Conservation (phyloP, 305 asterid genomes). For the Fraxinus dipetala region DNA sequence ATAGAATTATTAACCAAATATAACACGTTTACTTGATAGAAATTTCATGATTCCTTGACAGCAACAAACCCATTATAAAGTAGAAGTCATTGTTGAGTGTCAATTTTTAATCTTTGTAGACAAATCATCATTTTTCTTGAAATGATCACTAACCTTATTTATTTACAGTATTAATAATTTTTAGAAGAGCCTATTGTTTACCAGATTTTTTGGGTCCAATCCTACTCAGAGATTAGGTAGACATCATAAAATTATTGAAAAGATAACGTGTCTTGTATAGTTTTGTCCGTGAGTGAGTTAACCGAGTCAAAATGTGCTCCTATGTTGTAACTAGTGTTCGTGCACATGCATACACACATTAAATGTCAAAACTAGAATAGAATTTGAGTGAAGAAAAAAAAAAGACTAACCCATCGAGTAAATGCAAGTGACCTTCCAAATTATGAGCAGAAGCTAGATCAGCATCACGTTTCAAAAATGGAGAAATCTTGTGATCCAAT, state of each 20-base stretch:
- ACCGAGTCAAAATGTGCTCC: not conserved
- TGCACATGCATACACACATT: not conserved
- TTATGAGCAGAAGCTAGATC: conserved; percentile 41
- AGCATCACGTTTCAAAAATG: conserved; percentile 33
- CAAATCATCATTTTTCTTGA: not conserved
- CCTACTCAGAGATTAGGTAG: not conserved
- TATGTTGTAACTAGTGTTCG: not conserved
- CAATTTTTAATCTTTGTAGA: not conserved
- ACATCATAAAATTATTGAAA: not conserved
- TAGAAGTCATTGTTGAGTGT: not conserved
- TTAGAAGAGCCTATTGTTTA: not conserved
- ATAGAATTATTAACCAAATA: not conserved
- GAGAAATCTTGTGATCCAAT: conserved; percentile 45
- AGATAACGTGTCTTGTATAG: not conserved
- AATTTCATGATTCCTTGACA: not conserved
- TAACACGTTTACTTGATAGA: not conserved
- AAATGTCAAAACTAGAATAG: not conserved
- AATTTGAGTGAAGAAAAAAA: not conserved
- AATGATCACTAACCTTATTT: not conserved
- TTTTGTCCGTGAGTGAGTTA: not conserved
- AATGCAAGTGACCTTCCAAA: conserved; percentile 50
- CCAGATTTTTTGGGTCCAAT: not conserved
- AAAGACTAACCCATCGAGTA: conserved; percentile 53
- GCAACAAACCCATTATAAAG: not conserved
- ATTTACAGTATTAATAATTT: not conserved